A percentile compares a stretch with the other conserved stretches of the same genome.
These are phyloP conservation scores for Fraxinus pennsylvanica DNA, from an alignment of 257 asterid genomes.

Conservation along the genomic window DNA sequence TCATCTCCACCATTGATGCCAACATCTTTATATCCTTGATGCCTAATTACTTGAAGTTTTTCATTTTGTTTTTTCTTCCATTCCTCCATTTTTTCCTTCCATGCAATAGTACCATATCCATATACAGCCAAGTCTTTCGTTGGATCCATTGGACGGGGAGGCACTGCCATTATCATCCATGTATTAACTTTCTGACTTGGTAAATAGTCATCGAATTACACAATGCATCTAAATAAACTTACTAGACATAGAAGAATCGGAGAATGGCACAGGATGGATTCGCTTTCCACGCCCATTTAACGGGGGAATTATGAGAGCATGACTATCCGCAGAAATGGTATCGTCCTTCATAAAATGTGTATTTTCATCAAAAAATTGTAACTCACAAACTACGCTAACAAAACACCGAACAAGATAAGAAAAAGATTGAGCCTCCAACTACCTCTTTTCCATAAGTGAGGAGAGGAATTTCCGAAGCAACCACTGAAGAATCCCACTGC, in stretches of 20 bases:
- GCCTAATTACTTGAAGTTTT: slow-evolving; percentile 81
- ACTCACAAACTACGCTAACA: not conserved
- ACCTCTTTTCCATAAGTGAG: slow-evolving; percentile 95
- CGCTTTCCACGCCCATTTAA: slow-evolving; percentile 62
- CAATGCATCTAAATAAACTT: slow-evolving; percentile 24
- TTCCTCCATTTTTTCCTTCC: slow-evolving; percentile 95
- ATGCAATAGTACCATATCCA: slow-evolving; percentile 86
- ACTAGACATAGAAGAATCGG: slow-evolving; percentile 77
- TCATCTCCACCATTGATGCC: slow-evolving; percentile 49
- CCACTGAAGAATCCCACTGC: slow-evolving; percentile 55
- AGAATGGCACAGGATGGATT: slow-evolving; percentile 64
- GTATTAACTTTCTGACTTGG: slow-evolving; percentile 17
- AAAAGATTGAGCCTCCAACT: slow-evolving; percentile 14
- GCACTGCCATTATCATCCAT: slow-evolving; percentile 43
- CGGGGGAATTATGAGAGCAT: slow-evolving; percentile 82
- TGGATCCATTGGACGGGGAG: slow-evolving; percentile 89
- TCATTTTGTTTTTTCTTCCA: slow-evolving; percentile 83
- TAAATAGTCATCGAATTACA: slow-evolving; percentile 8
- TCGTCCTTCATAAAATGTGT: slow-evolving; percentile 53
- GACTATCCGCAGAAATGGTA: slow-evolving; percentile 76
- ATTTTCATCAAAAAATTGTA: not conserved
- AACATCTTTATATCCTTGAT: slow-evolving; percentile 61
- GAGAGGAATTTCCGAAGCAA: slow-evolving; percentile 69
- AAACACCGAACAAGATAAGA: not conserved
- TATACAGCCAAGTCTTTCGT: slow-evolving; percentile 82